These are phyloP conservation scores for Globisporangium okanoganense DNA, from an alignment of 352 stramenopile species.

Conservation along the genomic window DNA sequence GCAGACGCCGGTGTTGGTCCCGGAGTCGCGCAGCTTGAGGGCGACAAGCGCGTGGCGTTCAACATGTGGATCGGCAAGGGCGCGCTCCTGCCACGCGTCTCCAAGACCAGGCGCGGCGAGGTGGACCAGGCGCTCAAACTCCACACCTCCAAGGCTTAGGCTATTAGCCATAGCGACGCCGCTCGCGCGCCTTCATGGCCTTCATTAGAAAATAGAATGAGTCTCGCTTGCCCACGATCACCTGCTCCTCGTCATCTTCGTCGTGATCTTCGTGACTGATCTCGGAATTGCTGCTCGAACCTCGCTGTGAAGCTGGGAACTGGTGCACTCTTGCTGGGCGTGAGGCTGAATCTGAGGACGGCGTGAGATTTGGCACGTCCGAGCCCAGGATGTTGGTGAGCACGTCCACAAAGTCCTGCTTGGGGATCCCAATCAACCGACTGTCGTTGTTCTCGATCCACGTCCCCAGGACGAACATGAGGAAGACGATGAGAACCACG, in stretches of 20 bases:
- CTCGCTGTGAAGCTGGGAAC: background rate
- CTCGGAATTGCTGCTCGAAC: background rate
- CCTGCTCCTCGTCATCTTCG: constrained; percentile 19
- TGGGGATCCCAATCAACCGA: constrained; percentile 52
- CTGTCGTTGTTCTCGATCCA: constrained; percentile 83
- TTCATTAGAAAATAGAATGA: constrained; percentile 80
- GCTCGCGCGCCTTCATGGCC: constrained; percentile 37
- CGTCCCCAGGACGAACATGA: constrained; percentile 47
- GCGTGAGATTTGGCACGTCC: constrained; percentile 14
- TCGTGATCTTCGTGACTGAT: background rate
- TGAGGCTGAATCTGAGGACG: background rate
- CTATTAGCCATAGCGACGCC: background rate
- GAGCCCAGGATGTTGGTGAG: constrained; percentile 61
- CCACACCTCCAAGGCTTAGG: constrained; percentile 8
- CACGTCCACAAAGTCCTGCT: constrained; percentile 58
- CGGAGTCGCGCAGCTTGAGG: constrained; percentile 44
- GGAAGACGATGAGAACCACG: constrained; percentile 38
- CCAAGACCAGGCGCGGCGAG: constrained; percentile 57
- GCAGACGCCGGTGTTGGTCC: constrained; percentile 40
- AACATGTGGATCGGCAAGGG: constrained; percentile 78
- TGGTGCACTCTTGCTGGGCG: constrained; percentile 6
- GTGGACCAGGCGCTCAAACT: constrained; percentile 37
- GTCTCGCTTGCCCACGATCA: constrained; percentile 49
- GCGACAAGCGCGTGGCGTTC: constrained; percentile 44
- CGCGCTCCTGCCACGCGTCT: constrained; percentile 72